Conservation (phyloP, 495 filamentous ascomycete species). For the Penicillium bialowiezense region DNA sequence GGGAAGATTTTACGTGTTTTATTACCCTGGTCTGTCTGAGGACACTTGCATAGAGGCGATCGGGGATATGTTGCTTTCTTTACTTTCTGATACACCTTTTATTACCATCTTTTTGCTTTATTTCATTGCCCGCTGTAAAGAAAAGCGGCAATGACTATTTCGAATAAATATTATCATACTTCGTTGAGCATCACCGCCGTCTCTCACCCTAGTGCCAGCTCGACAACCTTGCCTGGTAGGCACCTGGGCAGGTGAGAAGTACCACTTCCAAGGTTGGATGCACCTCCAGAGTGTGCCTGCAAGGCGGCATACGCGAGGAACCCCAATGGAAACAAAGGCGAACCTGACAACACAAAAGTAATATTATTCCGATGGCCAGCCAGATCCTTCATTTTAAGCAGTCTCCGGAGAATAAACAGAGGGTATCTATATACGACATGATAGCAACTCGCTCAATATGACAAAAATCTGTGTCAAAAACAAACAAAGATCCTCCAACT, state of each 20-base stretch:
- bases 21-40: background rate
- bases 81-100: background rate
- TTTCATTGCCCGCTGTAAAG: background rate
- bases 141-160: background rate
- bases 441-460: background rate
- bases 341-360: too few relatives aligned
- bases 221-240: too few relatives aligned
- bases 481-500: background rate
- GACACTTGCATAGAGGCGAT: conserved; percentile 12
- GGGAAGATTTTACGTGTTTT: conserved; percentile 5
- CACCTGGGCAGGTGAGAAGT: too few relatives aligned
- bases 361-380: too few relatives aligned
- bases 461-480: background rate
- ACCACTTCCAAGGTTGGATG: too few relatives aligned
- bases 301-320: too few relatives aligned
- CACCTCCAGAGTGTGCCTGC: too few relatives aligned
- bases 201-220: too few relatives aligned
- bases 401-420: conserved; percentile 3
- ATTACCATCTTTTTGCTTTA: background rate
- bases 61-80: conserved; percentile 2
- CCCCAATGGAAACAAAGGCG: too few relatives aligned
- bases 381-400: too few relatives aligned
- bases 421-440: conserved; percentile 13
- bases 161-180: too few relatives aligned
- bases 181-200: too few relatives aligned